These are phyloP conservation scores for Volutella citrinella DNA, from an alignment of 2,329 filamentous ascomycete genomes.

Conservation along the genomic window DNA sequence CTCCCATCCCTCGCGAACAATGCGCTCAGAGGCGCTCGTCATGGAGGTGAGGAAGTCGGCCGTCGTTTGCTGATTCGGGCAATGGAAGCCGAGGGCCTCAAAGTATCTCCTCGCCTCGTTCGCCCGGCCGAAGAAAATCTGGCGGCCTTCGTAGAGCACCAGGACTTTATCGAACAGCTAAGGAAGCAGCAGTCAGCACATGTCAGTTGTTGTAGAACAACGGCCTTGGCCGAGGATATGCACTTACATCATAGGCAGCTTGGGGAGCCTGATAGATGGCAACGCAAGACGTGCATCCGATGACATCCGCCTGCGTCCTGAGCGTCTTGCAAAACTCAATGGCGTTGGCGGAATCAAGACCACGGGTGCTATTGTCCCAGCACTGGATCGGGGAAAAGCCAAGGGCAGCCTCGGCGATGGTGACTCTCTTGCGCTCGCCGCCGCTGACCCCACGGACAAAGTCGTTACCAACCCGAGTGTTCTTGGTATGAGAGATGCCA, in stretches of 20 bases:
- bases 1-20: conserved; percentile 27
- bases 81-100: conserved; percentile 32
- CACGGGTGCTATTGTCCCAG: conserved; percentile 66
- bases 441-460: conserved; percentile 55
- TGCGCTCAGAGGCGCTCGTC: conserved; percentile 33
- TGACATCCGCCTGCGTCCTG: conserved; percentile 56
- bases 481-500: conserved; percentile 63
- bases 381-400: conserved; percentile 52
- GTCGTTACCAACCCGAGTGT: conserved; percentile 68
- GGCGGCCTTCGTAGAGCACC: conserved; percentile 64
- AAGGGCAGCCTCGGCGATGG: conserved; percentile 28
- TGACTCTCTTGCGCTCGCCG: conserved; percentile 44
- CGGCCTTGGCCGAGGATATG: not conserved
- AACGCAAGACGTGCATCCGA: conserved; percentile 53
- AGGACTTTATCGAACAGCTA: conserved; percentile 66
- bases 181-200: not conserved
- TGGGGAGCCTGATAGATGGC: conserved; percentile 60
- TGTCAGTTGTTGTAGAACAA: not conserved
- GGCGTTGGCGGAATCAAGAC: conserved; percentile 61
- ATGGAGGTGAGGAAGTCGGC: conserved; percentile 33
- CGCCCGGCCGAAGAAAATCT: conserved; percentile 45
- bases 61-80: conserved; percentile 11
- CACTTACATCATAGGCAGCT: conserved; percentile 19
- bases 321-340: conserved; percentile 62
- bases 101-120: conserved; percentile 47